Evolutionary conservation across 2,329 filamentous ascomycete species (phyloP).

Genomic region (Hypoxylon sp.): DNA sequence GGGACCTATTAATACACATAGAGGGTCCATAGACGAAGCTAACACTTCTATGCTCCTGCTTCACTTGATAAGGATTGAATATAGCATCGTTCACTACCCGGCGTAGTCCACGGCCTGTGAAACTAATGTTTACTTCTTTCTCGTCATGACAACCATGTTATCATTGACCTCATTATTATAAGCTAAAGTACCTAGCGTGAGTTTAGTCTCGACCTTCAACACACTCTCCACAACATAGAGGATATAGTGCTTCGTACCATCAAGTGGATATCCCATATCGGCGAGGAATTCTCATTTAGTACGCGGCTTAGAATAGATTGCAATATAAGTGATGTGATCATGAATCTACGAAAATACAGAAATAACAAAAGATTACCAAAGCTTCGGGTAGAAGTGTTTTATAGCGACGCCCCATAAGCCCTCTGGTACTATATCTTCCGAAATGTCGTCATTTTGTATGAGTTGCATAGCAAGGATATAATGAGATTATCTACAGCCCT

Average conservation of each 20-base stretch:
- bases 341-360: neutral
- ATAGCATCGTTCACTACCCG: neutral
- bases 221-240: neutral
- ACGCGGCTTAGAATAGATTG: neutral
- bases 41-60: constrained; percentile 12
- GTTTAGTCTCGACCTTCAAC: neutral
- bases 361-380: neutral
- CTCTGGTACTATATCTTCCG: neutral
- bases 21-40: neutral
- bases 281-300: neutral
- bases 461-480: constrained; percentile 13
- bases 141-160: constrained; percentile 1
- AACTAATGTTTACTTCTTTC: neutral
- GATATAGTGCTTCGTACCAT: neutral
- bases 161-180: neutral
- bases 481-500: constrained; percentile 17
- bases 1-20: constrained; percentile 25
- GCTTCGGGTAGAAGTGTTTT: neutral
- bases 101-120: neutral
- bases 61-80: constrained; percentile 23
- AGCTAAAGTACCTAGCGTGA: neutral
- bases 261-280: neutral
- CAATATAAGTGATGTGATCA: neutral
- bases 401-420: neutral
- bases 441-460: constrained; percentile 13